A percentile compares a stretch with the other conserved stretches of the same genome.
Conservation (phyloP, 2,329 filamentous ascomycete species). For the Endocalyx cinctus region DNA sequence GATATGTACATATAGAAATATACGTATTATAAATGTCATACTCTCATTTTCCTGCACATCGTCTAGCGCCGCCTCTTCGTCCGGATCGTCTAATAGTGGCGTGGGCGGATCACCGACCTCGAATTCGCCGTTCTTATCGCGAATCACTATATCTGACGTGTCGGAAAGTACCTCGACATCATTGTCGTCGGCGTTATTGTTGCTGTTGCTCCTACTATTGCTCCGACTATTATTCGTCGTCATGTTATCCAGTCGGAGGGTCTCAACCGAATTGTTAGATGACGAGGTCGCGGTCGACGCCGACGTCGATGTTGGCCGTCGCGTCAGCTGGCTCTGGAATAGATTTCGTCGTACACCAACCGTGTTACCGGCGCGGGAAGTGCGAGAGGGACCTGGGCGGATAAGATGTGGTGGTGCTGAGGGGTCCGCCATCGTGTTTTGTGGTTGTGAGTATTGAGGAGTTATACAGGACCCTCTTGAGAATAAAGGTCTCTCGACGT, state of each 20-base stretch:
- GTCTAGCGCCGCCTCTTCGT: constrained; percentile 51
- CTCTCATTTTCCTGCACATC: constrained; percentile 54
- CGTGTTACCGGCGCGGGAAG: constrained; percentile 23
- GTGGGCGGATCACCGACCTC: constrained; percentile 55
- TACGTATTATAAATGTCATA: constrained; percentile 24
- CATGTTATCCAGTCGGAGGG: constrained; percentile 45
- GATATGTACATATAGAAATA: not conserved
- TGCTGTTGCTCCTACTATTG: not conserved
- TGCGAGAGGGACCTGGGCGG: constrained; percentile 15
- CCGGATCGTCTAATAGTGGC: constrained; percentile 48
- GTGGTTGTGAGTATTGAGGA: constrained; percentile 1
- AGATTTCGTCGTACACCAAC: constrained; percentile 48
- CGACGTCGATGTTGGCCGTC: constrained; percentile 45
- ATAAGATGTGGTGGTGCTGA: constrained; percentile 16
- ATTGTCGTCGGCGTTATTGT: not conserved
- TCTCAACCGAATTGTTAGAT: constrained; percentile 38
- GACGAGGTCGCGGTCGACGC: constrained; percentile 14
- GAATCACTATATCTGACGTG: constrained; percentile 54
- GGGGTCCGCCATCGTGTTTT: constrained; percentile 20
- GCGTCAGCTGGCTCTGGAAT: constrained; percentile 55
- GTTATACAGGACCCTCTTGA: too few relatives aligned
- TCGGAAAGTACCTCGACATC: constrained; percentile 38
- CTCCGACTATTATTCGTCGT: too few relatives aligned
- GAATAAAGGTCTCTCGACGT: too few relatives aligned
- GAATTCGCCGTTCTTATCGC: constrained; percentile 59